Percentiles rank a stretch among this genome's conserved stretches.
phyloP scores from a whole-genome alignment of 129 eudicot species.

The Flaveria brownii region DNA sequence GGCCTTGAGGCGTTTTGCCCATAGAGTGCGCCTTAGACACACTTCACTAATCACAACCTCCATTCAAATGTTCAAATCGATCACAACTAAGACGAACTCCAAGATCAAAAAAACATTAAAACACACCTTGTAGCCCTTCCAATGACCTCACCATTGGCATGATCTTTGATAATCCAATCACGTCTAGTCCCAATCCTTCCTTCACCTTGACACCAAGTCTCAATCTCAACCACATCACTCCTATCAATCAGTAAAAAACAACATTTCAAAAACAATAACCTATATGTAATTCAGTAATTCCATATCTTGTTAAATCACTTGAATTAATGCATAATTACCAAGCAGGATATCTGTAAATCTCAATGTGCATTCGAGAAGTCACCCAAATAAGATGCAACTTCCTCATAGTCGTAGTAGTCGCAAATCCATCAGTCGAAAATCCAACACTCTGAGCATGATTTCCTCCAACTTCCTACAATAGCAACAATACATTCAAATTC shows the following conservation, averaged over 20 bases:
- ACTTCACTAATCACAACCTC: background rate
- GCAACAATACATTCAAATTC: slow-evolving; percentile 5
- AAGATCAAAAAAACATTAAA: background rate
- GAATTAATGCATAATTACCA: slow-evolving; percentile 46
- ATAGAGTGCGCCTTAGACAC: no score
- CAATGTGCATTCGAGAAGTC: slow-evolving; percentile 97
- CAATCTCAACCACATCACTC: slow-evolving; percentile 92
- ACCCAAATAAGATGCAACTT: slow-evolving; percentile 92
- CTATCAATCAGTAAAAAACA: slow-evolving; percentile 36
- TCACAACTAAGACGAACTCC: background rate
- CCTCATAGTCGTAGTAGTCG: slow-evolving; percentile 90
- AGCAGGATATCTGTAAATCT: slow-evolving; percentile 87
- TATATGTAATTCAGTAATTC: background rate
- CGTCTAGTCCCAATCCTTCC: slow-evolving; percentile 95
- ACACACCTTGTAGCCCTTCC: slow-evolving; percentile 93
- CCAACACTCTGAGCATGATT: slow-evolving; percentile 98
- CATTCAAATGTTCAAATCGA: background rate
- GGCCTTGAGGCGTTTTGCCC: no score
- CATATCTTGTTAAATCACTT: background rate
- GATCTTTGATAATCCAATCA: slow-evolving; percentile 88
- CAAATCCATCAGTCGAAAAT: slow-evolving; percentile 94
- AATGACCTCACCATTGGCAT: slow-evolving; percentile 79
- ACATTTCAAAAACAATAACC: background rate
- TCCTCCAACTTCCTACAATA: slow-evolving; percentile 83
- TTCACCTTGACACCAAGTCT: slow-evolving; percentile 98